phyloP scores from a whole-genome alignment of 169 alveolate genomes.

The Eimeria necatrix region DNA sequence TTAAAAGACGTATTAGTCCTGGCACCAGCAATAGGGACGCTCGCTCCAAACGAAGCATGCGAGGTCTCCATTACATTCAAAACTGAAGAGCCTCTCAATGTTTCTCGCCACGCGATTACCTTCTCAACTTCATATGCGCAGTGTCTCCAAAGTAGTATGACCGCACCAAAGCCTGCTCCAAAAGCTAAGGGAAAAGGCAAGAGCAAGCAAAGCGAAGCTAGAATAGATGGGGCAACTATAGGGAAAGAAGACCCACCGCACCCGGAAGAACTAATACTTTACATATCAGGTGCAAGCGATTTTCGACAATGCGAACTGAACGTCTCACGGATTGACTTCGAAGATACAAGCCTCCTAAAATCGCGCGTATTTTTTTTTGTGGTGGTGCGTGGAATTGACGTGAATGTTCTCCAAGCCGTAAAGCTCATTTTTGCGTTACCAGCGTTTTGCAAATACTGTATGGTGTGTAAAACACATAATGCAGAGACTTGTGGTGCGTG shows the following conservation, averaged over 20 bases:
- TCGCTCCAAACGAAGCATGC: slow-evolving; percentile 34
- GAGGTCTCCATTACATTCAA: not conserved
- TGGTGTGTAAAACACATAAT: not conserved
- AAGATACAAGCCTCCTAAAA: slow-evolving; percentile 94
- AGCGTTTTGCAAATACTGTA: no score
- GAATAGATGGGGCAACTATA: slow-evolving; percentile 37
- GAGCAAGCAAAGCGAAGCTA: slow-evolving; percentile 47
- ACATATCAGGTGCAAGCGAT: slow-evolving; percentile 91
- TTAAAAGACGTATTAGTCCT: slow-evolving; percentile 8
- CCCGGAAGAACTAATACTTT: slow-evolving; percentile 86
- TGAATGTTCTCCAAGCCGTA: no score
- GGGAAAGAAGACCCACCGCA: not conserved
- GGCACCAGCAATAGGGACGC: slow-evolving; percentile 48
- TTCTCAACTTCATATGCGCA: slow-evolving; percentile 1
- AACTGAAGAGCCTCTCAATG: slow-evolving; percentile 30
- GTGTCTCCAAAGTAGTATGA: not conserved
- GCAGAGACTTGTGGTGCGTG: not conserved
- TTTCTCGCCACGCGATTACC: slow-evolving; percentile 26
- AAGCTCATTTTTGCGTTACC: no score
- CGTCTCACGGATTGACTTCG: slow-evolving; percentile 89
- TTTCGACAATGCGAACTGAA: slow-evolving; percentile 92
- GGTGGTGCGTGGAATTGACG: slow-evolving; percentile 83
- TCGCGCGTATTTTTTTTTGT: slow-evolving; percentile 91
- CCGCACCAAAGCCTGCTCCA: not conserved
- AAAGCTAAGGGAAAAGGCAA: slow-evolving; percentile 8